phyloP scores from a whole-genome alignment of 2,329 filamentous ascomycete genomes.

The Talaromyces sp. region DNA sequence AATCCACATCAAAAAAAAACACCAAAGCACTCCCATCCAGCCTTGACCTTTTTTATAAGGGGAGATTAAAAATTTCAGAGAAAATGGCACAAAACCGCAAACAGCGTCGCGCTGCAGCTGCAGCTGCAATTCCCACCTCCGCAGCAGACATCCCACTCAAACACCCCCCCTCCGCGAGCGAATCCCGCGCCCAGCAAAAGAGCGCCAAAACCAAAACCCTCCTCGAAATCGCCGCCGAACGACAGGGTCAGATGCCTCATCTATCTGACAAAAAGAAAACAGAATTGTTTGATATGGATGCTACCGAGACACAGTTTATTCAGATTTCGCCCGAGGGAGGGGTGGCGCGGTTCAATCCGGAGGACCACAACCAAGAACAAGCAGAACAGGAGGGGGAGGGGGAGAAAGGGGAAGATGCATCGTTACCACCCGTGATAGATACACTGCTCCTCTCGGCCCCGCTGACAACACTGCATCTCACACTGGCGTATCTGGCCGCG shows the following conservation, averaged over 20 bases:
- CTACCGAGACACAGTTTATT: slow-evolving; percentile 25
- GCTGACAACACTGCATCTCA: slow-evolving; percentile 40
- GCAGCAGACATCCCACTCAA: slow-evolving; percentile 26
- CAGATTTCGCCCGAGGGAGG: slow-evolving; percentile 17
- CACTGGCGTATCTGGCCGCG: slow-evolving; percentile 40
- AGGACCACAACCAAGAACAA: slow-evolving; percentile 11
- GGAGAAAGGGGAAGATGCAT: slow-evolving; percentile 7
- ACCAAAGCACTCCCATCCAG: neutral
- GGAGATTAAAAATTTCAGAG: too few species aligned
- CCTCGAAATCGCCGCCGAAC: slow-evolving; percentile 41
- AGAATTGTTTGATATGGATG: slow-evolving; percentile 16
- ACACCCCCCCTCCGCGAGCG: slow-evolving; percentile 17
- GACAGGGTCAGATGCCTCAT: slow-evolving; percentile 20
- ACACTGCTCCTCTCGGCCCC: slow-evolving; percentile 39
- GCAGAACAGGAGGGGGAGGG: neutral
- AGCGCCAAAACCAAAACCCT: slow-evolving; percentile 37
- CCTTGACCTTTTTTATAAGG: too few species aligned
- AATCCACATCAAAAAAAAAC: neutral
- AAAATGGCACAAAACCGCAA: slow-evolving; percentile 26
- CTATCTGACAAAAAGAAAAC: slow-evolving; percentile 12
- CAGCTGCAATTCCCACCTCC: slow-evolving; percentile 9
- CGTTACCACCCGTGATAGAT: slow-evolving; percentile 36
- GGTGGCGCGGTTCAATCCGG: slow-evolving; percentile 24
- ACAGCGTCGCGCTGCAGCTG: slow-evolving; percentile 33
- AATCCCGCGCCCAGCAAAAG: slow-evolving; percentile 12